These are phyloP conservation scores for Triticum dicoccoides DNA, from an alignment of 176 grass and related monocot genomes.

Conservation along the genomic window DNA sequence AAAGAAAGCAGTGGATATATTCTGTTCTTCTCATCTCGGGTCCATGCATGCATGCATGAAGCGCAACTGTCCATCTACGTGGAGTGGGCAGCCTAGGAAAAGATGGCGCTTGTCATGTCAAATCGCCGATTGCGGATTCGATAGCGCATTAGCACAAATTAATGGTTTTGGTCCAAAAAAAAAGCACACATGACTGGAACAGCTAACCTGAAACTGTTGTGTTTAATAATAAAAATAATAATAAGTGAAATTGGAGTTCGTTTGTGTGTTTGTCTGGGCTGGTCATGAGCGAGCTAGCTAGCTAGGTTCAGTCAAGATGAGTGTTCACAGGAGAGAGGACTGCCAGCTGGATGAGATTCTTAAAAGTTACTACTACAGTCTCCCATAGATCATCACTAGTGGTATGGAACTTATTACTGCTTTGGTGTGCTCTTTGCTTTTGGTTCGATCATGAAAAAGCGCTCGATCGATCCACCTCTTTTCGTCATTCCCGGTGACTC, in stretches of 20 bases:
- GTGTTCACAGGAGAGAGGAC: no score
- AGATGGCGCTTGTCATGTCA: not conserved
- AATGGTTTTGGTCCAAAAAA: no score
- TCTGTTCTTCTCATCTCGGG: no score
- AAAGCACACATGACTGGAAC: no score
- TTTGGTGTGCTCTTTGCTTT: not conserved
- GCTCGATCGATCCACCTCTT: not conserved
- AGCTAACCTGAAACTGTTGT: no score
- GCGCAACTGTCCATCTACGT: not conserved
- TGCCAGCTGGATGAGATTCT: not conserved
- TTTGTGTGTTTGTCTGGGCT: not conserved
- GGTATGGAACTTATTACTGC: not conserved
- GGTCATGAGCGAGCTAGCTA: no score
- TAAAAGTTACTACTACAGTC: not conserved
- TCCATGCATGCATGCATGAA: not conserved
- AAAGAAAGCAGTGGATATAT: no score
- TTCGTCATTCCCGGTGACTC: not conserved
- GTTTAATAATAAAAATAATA: no score
- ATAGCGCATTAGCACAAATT: no score
- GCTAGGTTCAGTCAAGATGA: no score
- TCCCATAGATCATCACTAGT: not conserved
- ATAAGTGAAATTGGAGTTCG: not conserved
- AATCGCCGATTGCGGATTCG: not conserved
- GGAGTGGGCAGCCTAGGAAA: not conserved
- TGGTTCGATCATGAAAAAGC: not conserved